These are phyloP conservation scores for Potentilla sterilis DNA, from an alignment of 306 rosid genomes.

Conservation along the genomic window DNA sequence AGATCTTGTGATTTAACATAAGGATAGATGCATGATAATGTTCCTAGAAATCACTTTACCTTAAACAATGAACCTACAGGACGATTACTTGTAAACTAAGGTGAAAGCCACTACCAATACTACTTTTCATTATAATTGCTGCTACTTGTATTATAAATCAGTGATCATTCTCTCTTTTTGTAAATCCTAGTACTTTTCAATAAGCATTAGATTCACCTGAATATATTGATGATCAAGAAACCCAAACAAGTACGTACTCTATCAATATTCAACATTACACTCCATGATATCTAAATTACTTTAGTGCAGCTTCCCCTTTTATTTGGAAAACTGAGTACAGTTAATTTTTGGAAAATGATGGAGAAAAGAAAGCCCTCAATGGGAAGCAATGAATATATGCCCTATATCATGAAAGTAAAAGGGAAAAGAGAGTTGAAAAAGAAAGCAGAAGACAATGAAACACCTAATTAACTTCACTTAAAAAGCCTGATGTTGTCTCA, in stretches of 20 bases:
- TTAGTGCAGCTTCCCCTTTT: not conserved
- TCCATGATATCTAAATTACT: conserved; percentile 22
- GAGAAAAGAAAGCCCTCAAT: conserved; percentile 43
- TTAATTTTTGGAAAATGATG: not conserved
- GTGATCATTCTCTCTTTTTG: not conserved
- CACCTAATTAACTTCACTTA: conserved; percentile 2
- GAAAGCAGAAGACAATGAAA: conserved; percentile 37
- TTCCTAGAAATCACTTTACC: conserved; percentile 24
- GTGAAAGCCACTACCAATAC: conserved; percentile 17
- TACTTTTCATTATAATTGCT: not conserved
- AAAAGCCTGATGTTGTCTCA: conserved; percentile 36
- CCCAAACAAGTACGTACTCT: conserved; percentile 24
- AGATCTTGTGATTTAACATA: conserved; percentile 39
- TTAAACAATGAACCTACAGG: conserved; percentile 8
- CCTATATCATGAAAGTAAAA: conserved; percentile 51
- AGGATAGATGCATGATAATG: conserved; percentile 32
- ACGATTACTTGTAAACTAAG: conserved; percentile 25
- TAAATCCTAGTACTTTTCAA: not conserved
- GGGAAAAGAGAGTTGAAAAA: conserved; percentile 30
- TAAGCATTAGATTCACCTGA: not conserved
- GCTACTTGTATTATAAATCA: not conserved
- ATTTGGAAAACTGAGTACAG: not conserved
- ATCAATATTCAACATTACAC: not conserved
- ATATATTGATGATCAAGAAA: conserved; percentile 14
- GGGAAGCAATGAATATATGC: conserved; percentile 85